Conservation (phyloP, 2,329 filamentous ascomycete species). For the Pseudogymnoascus sp. region DNA sequence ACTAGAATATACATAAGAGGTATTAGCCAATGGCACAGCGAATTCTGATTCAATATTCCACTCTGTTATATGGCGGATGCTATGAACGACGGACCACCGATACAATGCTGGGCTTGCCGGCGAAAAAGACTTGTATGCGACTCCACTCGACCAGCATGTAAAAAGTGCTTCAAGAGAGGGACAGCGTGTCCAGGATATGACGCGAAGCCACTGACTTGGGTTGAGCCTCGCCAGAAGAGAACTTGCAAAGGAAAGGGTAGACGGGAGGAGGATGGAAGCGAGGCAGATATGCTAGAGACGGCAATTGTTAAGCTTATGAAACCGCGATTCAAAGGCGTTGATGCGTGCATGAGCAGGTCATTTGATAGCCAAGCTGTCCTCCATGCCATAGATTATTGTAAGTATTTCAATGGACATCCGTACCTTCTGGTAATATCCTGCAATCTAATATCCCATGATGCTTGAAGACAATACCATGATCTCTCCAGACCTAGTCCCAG, state of each 20-base stretch:
- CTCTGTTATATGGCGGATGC: not conserved
- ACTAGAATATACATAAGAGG: too few relatives aligned
- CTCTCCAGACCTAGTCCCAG: not conserved
- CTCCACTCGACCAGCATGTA: not conserved
- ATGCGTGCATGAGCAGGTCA: constrained; percentile 2
- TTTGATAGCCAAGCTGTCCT: not conserved
- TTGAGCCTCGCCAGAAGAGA: not conserved
- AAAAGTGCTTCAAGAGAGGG: constrained; percentile 1
- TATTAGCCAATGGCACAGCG: not conserved
- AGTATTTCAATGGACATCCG: not conserved
- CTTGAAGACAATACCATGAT: not conserved
- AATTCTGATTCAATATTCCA: not conserved
- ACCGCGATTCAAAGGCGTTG: not conserved
- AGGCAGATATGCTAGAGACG: not conserved
- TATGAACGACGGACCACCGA: not conserved
- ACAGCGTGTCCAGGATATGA: not conserved
- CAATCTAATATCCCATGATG: not conserved
- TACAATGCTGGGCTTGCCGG: constrained; percentile 1
- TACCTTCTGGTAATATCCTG: not conserved
- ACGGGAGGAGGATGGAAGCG: too few relatives aligned
- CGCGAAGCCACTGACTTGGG: not conserved
- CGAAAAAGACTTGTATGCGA: constrained; percentile 1
- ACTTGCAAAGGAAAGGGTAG: not conserved
- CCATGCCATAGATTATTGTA: not conserved
- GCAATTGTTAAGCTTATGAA: not conserved